Conservation (phyloP, 805 yeast genomes). For the Monosporozyma unispora region DNA sequence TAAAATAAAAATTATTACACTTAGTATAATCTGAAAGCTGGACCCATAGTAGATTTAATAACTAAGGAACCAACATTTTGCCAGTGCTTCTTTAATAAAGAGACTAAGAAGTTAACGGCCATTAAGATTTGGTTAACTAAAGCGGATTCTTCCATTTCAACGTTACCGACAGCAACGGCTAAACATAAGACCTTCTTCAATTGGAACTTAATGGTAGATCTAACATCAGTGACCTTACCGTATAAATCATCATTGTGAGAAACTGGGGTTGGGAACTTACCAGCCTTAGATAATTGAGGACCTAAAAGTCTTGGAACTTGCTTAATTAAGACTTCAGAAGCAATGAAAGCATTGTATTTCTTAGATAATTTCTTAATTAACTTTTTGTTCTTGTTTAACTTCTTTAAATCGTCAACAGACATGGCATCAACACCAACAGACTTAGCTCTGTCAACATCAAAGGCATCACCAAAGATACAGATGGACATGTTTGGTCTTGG, state of each 20-base stretch:
- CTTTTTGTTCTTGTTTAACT: constrained; percentile 99
- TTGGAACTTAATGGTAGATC: constrained; percentile 99
- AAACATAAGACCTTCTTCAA: constrained; percentile 98
- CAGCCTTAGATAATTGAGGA: constrained; percentile 99
- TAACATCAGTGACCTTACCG: constrained; percentile 92
- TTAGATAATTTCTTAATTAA: constrained; percentile 98
- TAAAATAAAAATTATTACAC: too few species aligned
- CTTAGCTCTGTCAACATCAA: constrained; percentile 99
- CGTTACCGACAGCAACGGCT: constrained; percentile 99
- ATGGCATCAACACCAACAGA: constrained; percentile 98
- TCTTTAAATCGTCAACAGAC: constrained; percentile 99
- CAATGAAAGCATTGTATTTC: constrained; percentile 99
- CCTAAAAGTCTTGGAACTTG: constrained; percentile 99
- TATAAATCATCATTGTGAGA: constrained; percentile 98
- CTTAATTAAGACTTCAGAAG: constrained; percentile 98
- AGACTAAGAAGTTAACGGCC: constrained; percentile 98
- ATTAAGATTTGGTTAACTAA: constrained; percentile 96
- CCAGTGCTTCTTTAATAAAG: constrained; percentile 99
- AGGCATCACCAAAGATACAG: constrained; percentile 99
- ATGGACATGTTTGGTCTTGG: constrained; percentile 99
- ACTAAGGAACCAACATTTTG: constrained; percentile 99
- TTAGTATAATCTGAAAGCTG: constrained; percentile 98
- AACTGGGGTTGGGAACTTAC: constrained; percentile 99
- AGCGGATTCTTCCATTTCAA: constrained; percentile 96
- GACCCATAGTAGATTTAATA: constrained; percentile 99